Base-by-base conservation (phyloP, 352 stramenopile genomes). In the Globisporangium orthogonon region DNA sequence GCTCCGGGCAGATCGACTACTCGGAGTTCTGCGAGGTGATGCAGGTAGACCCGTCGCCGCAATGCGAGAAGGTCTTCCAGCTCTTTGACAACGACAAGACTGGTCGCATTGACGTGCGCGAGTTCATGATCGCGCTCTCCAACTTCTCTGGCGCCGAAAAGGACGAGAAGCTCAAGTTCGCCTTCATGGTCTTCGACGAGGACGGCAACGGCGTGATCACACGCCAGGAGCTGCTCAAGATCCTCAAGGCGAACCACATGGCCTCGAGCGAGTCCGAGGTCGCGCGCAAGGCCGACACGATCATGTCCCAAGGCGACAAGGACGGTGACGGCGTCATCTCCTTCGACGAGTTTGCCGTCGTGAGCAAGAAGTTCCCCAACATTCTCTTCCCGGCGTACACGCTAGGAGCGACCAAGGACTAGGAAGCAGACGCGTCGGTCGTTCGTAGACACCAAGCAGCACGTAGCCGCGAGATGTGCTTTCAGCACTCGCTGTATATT, bases 311-410 rank as follows among this genome's bases (percentile, higher is more conserved):
- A 63, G 94, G 88, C 37, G 89, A 98, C 63, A 98, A 98, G 70
- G 90, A 98, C 69, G 95, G 94, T 61, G 94, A 98, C 74, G 94
- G 95, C 29, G 89, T 98, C 50, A 97, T 99, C 62, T 98, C 89
- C 17, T 98, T 99, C 67, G 94, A 98, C 61, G 95, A 98, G 70
- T 98, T 98, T 67, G 87, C 95, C 30, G 71, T 98, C 57, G 93
- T 98, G 52, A 95, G 77, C 71, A 98, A 98, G 70, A 98, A 97
- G 66, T 98, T 98, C 65, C 94, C 96, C 14, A 98, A 98, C 66
- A 97, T 98, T 70, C 71, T 98, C 28, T 97, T 96, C 73, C 89
- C 88, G 31, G 80, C 82, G 40, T 94, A 91, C 64, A 89, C 83
- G 37, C 68, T 91, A 15, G 73, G 73, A 15, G 75, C 73, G 14